Evolutionary conservation across 768 basidiomycete species (phyloP).

Genomic region (Thelephora aurantiotincta): DNA sequence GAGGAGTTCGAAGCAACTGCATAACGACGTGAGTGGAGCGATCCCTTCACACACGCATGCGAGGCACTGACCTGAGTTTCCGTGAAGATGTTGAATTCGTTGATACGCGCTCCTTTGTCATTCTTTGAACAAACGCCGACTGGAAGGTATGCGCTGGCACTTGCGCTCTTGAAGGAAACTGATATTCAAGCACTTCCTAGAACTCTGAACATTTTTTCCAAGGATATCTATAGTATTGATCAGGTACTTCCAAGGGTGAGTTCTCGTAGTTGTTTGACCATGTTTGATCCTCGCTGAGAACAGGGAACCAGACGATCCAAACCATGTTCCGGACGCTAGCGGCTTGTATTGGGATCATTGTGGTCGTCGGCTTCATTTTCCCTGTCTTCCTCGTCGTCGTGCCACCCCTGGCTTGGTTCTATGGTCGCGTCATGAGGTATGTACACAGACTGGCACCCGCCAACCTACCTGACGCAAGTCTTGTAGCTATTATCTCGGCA

Average conservation of each 20-base stretch:
- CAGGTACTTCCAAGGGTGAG: slow-evolving; percentile 57
- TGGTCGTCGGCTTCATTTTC: slow-evolving; percentile 71
- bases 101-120: slow-evolving; percentile 72
- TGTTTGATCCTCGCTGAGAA: not conserved
- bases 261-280: not conserved
- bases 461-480: not conserved
- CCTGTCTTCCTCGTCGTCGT: slow-evolving; percentile 70
- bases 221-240: slow-evolving; percentile 80
- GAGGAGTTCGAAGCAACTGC: slow-evolving; percentile 58
- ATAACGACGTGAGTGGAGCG: slow-evolving; percentile 46
- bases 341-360: slow-evolving; percentile 40
- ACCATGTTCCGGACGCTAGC: slow-evolving; percentile 53
- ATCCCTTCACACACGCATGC: not conserved
- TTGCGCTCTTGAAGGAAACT: not conserved
- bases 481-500: slow-evolving; percentile 71
- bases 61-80: not conserved
- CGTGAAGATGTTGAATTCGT: slow-evolving; percentile 59
- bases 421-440: slow-evolving; percentile 67
- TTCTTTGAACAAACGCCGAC: slow-evolving; percentile 88
- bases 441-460: slow-evolving; percentile 10
- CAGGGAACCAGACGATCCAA: slow-evolving; percentile 36
- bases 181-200: slow-evolving; percentile 21
- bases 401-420: slow-evolving; percentile 67
- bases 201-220: slow-evolving; percentile 82
- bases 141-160: slow-evolving; percentile 39